Evolutionary conservation across 305 asterid genomes (phyloP).

Genomic region (Euphrasia arctica): DNA sequence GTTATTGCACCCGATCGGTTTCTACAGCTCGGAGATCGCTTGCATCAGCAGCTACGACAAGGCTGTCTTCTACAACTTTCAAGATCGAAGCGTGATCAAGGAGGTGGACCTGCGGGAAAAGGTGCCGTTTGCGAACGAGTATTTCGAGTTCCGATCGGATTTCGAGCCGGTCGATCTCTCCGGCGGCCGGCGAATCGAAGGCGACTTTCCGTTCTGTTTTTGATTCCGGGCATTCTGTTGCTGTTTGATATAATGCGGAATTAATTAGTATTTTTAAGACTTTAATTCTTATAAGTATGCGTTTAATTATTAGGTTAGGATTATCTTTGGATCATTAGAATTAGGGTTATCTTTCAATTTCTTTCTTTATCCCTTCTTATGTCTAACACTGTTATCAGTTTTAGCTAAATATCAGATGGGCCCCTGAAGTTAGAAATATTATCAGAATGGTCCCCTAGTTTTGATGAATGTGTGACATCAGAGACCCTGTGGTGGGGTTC

Average conservation of each 20-base stretch:
- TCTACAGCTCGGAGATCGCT: not conserved
- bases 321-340: too few relatives aligned
- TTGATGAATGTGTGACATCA: constrained; percentile 3
- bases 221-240: too few relatives aligned
- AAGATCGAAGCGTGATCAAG: not conserved
- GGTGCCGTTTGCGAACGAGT: fast-evolving
- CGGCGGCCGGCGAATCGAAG: not conserved
- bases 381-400: too few relatives aligned
- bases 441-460: constrained; percentile 16
- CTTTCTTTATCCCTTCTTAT: too few relatives aligned
- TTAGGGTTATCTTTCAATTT: too few relatives aligned
- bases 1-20: not conserved
- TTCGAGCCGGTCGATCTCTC: constrained; percentile 14
- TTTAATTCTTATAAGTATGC: too few relatives aligned
- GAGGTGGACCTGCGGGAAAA: not conserved
- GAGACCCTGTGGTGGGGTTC: constrained; percentile 17
- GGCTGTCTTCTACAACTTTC: constrained; percentile 14
- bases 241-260: too few relatives aligned
- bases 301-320: too few relatives aligned
- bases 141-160: constrained; percentile 30
- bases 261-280: too few relatives aligned
- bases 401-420: too few relatives aligned
- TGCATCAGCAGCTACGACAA: not conserved
- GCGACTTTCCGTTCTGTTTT: too few relatives aligned
- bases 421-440: constrained; percentile 23